Conservation (phyloP, 2,329 filamentous ascomycete genomes). For the Lizonia empirigonia region DNA sequence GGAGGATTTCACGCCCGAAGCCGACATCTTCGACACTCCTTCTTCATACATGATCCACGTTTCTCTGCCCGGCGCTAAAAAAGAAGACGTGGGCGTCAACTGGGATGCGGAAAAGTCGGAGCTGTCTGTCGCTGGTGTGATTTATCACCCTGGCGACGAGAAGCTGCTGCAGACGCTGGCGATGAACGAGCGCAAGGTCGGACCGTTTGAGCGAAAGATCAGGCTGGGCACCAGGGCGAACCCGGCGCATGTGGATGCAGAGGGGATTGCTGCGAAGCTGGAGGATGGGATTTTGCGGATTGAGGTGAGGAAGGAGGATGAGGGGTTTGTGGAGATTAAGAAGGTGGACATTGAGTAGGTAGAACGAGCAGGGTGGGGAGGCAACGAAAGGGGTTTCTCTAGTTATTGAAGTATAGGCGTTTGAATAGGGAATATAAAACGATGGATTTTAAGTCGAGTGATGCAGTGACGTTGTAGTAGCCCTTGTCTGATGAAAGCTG, state of each 20-base stretch:
- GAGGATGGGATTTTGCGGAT: conserved; percentile 78
- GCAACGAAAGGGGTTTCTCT: too few species aligned
- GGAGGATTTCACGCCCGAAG: conserved; percentile 64
- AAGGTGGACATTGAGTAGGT: conserved; percentile 58
- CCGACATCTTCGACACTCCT: conserved; percentile 76
- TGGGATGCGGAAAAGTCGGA: conserved; percentile 73
- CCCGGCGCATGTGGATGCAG: conserved; percentile 68
- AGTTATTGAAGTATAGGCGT: too few species aligned
- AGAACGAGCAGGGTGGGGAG: too few species aligned
- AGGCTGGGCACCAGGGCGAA: conserved; percentile 61
- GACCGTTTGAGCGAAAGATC: conserved; percentile 74
- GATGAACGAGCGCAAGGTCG: conserved; percentile 71
- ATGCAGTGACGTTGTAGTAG: background rate
- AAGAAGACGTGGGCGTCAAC: conserved; percentile 76
- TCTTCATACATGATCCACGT: conserved; percentile 68
- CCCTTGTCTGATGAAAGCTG: too few species aligned
- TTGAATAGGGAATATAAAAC: background rate
- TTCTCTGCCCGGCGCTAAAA: conserved; percentile 77
- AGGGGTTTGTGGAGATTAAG: conserved; percentile 64
- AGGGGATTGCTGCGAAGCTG: conserved; percentile 74
- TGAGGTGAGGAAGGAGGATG: conserved; percentile 72
- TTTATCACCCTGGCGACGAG: conserved; percentile 72
- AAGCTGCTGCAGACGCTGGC: conserved; percentile 69
- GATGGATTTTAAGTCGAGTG: background rate
- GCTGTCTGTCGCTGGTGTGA: conserved; percentile 72